These are phyloP conservation scores for Cyberlindnera mrakii DNA, from an alignment of 805 yeast genomes.

Conservation along the genomic window DNA sequence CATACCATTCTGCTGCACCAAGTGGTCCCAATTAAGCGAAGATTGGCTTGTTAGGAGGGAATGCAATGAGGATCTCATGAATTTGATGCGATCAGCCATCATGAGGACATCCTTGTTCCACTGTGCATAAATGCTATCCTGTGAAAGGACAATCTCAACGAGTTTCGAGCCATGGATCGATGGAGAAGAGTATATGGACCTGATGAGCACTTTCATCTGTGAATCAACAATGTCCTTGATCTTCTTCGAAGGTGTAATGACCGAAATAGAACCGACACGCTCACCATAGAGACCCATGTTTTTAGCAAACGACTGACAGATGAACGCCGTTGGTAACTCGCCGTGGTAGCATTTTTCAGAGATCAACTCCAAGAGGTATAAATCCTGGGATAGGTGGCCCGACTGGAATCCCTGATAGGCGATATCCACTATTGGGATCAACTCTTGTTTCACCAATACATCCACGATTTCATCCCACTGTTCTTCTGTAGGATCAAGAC, in stretches of 20 bases:
- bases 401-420: constrained; percentile 96
- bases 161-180: constrained; percentile 92
- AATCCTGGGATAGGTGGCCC: constrained; percentile 75
- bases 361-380: constrained; percentile 44
- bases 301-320: constrained; percentile 91
- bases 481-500: constrained; percentile 77
- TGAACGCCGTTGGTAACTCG: constrained; percentile 44
- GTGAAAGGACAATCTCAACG: constrained; percentile 68
- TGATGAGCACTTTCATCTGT: constrained; percentile 74
- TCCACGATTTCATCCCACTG: constrained; percentile 78
- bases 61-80: constrained; percentile 62
- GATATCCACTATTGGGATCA: constrained; percentile 83
- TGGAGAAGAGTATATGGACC: constrained; percentile 90
- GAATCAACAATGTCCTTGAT: constrained; percentile 54
- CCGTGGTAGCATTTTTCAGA: constrained; percentile 34
- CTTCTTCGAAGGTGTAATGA: constrained; percentile 50
- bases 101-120: constrained; percentile 79
- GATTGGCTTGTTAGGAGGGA: constrained; percentile 53
- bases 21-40: constrained; percentile 61
- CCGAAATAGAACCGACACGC: constrained; percentile 79
- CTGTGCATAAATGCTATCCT: constrained; percentile 50
- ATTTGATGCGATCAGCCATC: constrained; percentile 75
- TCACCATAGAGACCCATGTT: constrained; percentile 96
- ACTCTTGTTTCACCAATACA: constrained; percentile 47
- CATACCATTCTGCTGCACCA: constrained; percentile 91